These are phyloP conservation scores for Furcasterigmium sp. DNA, from an alignment of 2,329 filamentous ascomycete species.

Conservation along the genomic window DNA sequence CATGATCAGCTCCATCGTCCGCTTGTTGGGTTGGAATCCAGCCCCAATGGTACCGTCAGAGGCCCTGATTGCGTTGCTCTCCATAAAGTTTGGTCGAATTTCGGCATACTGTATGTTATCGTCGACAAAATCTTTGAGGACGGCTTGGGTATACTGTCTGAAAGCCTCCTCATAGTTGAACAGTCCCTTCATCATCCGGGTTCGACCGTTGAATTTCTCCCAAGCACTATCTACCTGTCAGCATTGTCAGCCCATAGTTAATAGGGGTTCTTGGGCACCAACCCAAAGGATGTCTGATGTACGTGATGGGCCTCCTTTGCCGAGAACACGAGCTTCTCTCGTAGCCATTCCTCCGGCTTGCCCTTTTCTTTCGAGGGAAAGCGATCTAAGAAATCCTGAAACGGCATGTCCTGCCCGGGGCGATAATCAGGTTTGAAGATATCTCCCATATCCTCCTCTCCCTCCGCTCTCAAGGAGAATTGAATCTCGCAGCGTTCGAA, in stretches of 20 bases:
- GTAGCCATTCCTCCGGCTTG: slow-evolving; percentile 47
- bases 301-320: slow-evolving; percentile 53
- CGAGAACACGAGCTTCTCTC: slow-evolving; percentile 56
- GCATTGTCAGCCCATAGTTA: background rate
- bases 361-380: slow-evolving; percentile 21
- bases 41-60: slow-evolving; percentile 47
- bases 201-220: slow-evolving; percentile 62
- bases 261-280: slow-evolving; percentile 14
- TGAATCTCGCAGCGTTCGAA: slow-evolving; percentile 54
- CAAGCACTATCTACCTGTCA: slow-evolving; percentile 36
- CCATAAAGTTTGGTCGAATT: slow-evolving; percentile 65
- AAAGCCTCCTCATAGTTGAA: slow-evolving; percentile 63
- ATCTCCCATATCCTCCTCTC: slow-evolving; percentile 29
- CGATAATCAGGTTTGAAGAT: slow-evolving; percentile 46
- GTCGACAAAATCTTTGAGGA: slow-evolving; percentile 55
- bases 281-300: slow-evolving; percentile 49
- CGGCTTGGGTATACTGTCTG: slow-evolving; percentile 51
- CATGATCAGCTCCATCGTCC: slow-evolving; percentile 57
- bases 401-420: slow-evolving; percentile 36
- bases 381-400: slow-evolving; percentile 31
- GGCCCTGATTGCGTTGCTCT: slow-evolving; percentile 53
- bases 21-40: slow-evolving; percentile 52
- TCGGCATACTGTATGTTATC: slow-evolving; percentile 69
- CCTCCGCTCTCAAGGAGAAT: slow-evolving; percentile 43
- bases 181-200: slow-evolving; percentile 67